These are phyloP conservation scores for Lachancea dasiensis DNA, from an alignment of 805 yeast genomes.

Conservation along the genomic window DNA sequence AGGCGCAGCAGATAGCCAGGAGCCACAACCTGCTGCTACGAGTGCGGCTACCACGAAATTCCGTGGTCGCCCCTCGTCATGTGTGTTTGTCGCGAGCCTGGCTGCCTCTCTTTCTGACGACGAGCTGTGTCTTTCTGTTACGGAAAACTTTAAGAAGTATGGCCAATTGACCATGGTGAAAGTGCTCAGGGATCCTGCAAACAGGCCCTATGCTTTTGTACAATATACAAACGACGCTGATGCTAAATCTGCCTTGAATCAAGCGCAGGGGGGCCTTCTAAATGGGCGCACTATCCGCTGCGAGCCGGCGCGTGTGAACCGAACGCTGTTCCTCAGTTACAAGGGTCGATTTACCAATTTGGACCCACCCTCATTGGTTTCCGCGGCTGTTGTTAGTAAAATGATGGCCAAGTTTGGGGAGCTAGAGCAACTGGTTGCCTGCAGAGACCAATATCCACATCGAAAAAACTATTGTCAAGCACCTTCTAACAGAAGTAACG, in stretches of 20 bases:
- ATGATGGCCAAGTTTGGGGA: constrained; percentile 59
- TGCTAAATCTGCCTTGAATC: constrained; percentile 58
- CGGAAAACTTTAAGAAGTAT: constrained; percentile 61
- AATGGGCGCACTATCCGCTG: constrained; percentile 78
- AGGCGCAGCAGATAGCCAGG: neutral
- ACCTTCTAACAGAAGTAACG: constrained; percentile 27
- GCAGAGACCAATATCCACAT: constrained; percentile 26
- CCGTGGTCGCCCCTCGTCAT: constrained; percentile 71
- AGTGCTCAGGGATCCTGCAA: constrained; percentile 73
- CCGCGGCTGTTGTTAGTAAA: constrained; percentile 33
- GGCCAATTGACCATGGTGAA: constrained; percentile 70
- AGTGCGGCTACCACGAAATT: constrained; percentile 13
- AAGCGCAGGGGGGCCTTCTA: constrained; percentile 62
- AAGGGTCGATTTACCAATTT: constrained; percentile 4
- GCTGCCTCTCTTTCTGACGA: constrained; percentile 63
- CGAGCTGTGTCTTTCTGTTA: constrained; percentile 61
- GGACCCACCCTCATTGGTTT: constrained; percentile 10
- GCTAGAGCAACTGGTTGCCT: constrained; percentile 57
- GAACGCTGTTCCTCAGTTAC: constrained; percentile 62
- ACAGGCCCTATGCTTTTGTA: constrained; percentile 89
- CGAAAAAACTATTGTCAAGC: constrained; percentile 15
- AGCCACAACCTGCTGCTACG: neutral
- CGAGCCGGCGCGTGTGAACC: constrained; percentile 86
- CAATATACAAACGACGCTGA: constrained; percentile 70
- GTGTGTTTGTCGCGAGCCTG: constrained; percentile 84